phyloP scores from a whole-genome alignment of 1,284 basidiomycete genomes.

The Sanguinoderma infundibulare region DNA sequence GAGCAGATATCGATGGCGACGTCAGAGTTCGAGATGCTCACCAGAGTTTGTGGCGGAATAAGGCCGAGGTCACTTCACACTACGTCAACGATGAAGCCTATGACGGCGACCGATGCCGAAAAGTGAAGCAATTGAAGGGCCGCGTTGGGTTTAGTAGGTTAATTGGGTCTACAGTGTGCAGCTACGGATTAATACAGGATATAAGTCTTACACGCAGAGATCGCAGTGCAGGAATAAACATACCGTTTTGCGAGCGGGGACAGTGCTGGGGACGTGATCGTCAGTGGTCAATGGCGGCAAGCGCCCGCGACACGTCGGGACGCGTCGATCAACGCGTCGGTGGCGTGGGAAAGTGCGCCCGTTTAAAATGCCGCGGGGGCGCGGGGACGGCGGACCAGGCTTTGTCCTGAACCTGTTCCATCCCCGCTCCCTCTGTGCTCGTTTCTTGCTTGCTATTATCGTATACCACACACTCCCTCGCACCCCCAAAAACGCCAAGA shows the following conservation, averaged over 20 bases:
- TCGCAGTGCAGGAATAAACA: too few species aligned
- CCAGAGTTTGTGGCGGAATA: background rate
- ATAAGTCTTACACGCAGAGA: too few species aligned
- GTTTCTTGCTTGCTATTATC: constrained; percentile 28
- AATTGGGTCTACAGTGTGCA: too few species aligned
- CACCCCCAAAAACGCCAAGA: constrained; percentile 16
- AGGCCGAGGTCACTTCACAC: background rate
- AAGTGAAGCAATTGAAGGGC: too few species aligned
- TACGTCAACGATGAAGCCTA: background rate
- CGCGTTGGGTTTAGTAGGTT: too few species aligned
- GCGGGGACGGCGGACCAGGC: constrained; percentile 26
- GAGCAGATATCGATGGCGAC: background rate
- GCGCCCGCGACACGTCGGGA: constrained; percentile 13
- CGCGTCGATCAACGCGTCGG: constrained; percentile 22
- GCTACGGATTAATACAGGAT: too few species aligned
- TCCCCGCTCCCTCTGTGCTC: constrained; percentile 12
- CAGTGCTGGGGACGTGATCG: background rate
- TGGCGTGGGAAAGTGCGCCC: constrained; percentile 29
- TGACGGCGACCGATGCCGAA: background rate
- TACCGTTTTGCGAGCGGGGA: too few species aligned
- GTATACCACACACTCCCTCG: constrained; percentile 17
- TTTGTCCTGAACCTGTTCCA: constrained; percentile 26
- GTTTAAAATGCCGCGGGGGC: constrained; percentile 19
- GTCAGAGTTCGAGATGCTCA: background rate
- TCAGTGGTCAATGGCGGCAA: background rate